Conservation (phyloP, 1,284 basidiomycete species). For the Earliella scabrosa region DNA sequence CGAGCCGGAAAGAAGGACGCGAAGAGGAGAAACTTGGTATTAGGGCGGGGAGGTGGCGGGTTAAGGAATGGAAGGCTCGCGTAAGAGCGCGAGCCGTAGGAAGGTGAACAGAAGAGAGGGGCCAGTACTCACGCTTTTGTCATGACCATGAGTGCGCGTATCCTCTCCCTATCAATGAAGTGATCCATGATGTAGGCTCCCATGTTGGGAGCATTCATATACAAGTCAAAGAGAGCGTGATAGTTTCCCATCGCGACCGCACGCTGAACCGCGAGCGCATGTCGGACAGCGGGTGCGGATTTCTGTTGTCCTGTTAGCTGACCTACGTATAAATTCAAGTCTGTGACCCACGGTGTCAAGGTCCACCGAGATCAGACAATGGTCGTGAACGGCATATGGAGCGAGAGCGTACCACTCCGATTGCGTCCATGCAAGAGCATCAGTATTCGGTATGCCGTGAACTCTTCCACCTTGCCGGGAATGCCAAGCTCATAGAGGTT, state of each 20-base stretch:
- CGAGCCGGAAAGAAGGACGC: background rate
- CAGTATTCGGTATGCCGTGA: conserved; percentile 96
- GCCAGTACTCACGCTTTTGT: conserved; percentile 80
- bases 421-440: conserved; percentile 96
- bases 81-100: background rate
- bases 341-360: conserved; percentile 45
- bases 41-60: background rate
- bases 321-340: conserved; percentile 95
- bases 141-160: conserved; percentile 88
- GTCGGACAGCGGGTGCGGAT: conserved; percentile 76
- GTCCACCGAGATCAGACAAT: background rate
- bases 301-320: conserved; percentile 93
- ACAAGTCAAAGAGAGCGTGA: conserved; percentile 88
- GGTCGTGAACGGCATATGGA: background rate
- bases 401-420: conserved; percentile 73
- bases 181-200: conserved; percentile 99
- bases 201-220: conserved; percentile 92
- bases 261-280: conserved; percentile 89
- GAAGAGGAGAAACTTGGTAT: background rate
- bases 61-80: conserved; percentile 3
- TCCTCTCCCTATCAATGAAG: conserved; percentile 92
- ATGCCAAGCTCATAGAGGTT: conserved; percentile 93
- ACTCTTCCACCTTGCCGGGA: conserved; percentile 91
- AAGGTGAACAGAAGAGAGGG: background rate
- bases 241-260: conserved; percentile 94